Conservation (phyloP, 2,329 filamentous ascomycete species). For the Byssochlamys sp. region DNA sequence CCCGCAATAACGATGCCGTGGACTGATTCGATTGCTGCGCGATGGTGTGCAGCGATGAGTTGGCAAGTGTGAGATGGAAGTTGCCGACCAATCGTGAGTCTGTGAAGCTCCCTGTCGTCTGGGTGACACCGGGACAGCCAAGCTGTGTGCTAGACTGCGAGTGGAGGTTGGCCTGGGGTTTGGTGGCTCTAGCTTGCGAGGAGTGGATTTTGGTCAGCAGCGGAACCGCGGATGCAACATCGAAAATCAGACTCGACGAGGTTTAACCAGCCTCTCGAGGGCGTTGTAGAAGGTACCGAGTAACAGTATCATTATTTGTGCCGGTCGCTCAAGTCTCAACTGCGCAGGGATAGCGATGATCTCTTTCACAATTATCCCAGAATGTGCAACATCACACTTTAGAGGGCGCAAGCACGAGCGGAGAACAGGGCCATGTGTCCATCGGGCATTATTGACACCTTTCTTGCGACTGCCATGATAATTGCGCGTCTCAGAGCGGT, state of each 20-base stretch:
- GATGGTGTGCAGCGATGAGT: slow-evolving; percentile 12
- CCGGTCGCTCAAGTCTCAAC: neutral
- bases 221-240: neutral
- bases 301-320: neutral
- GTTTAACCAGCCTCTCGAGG: neutral
- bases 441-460: neutral
- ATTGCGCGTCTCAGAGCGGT: neutral
- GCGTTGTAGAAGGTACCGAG: neutral
- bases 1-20: neutral
- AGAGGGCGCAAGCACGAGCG: neutral
- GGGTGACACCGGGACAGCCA: slow-evolving; percentile 1
- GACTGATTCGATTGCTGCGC: slow-evolving; percentile 1
- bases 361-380: neutral
- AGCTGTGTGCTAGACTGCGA: neutral
- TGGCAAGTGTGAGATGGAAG: slow-evolving; percentile 10
- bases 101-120: slow-evolving; percentile 4
- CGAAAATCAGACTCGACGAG: neutral
- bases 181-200: neutral
- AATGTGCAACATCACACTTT: neutral
- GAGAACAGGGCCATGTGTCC: neutral
- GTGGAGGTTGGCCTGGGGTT: neutral
- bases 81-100: slow-evolving; percentile 2
- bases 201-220: neutral
- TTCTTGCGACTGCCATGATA: neutral
- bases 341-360: neutral